phyloP scores from a whole-genome alignment of 331 rosid genomes.

The Acacia concinna region DNA sequence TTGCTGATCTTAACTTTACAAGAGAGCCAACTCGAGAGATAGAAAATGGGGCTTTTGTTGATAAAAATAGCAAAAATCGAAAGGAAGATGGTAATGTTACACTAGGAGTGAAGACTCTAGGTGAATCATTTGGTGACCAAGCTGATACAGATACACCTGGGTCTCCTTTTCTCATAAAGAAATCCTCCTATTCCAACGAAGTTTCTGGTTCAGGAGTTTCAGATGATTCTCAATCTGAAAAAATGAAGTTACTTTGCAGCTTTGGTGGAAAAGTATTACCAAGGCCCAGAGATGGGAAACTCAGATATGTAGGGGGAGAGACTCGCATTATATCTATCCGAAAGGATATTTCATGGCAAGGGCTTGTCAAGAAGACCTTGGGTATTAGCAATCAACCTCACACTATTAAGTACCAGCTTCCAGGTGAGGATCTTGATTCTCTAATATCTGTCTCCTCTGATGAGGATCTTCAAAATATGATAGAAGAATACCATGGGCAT shows the following conservation, averaged over 20 bases:
- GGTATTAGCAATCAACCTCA: conserved; percentile 64
- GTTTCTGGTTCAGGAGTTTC: conserved; percentile 39
- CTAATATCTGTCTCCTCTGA: conserved; percentile 76
- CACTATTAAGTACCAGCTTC: conserved; percentile 79
- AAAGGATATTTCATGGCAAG: conserved; percentile 56
- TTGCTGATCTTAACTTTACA: conserved; percentile 34
- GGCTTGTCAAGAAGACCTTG: conserved; percentile 60
- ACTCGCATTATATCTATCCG: conserved; percentile 62
- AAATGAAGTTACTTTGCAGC: conserved; percentile 73
- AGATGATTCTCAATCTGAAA: conserved; percentile 48
- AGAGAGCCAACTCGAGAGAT: conserved; percentile 45
- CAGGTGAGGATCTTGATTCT: conserved; percentile 83
- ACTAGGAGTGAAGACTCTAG: conserved; percentile 41
- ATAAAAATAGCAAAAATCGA: conserved; percentile 33
- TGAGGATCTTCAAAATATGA: conserved; percentile 85
- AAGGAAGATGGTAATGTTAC: conserved; percentile 40
- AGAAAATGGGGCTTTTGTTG: conserved; percentile 41
- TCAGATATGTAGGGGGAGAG: conserved; percentile 77
- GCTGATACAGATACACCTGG: conserved; percentile 26
- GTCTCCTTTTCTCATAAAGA: conserved; percentile 34
- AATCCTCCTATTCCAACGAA: conserved; percentile 47
- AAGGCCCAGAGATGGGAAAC: conserved; percentile 76
- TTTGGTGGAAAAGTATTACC: conserved; percentile 74
- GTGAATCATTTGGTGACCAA: conserved; percentile 46
- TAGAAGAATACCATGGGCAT: conserved; percentile 71